A percentile compares a stretch with the other conserved stretches of the same genome.
Conservation (phyloP, 495 filamentous ascomycete genomes). For the Hyaloscypha bicolor region DNA sequence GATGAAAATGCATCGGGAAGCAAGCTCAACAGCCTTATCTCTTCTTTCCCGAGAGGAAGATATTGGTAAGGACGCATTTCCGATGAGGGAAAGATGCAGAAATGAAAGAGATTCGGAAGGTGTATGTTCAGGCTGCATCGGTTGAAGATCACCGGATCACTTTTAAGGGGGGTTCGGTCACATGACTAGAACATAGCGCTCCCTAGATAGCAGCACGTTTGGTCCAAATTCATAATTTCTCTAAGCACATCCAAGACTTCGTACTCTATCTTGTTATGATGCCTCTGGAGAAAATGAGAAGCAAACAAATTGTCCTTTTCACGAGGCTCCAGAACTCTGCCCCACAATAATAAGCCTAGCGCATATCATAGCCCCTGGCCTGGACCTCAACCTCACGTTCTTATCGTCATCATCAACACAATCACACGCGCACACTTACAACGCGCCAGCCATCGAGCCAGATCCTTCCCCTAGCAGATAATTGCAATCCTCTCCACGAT, state of each 20-base stretch:
- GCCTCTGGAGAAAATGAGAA: not conserved
- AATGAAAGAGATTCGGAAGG: no score
- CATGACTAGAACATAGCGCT: no score
- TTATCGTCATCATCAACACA: not conserved
- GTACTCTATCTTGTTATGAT: not conserved
- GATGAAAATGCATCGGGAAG: no score
- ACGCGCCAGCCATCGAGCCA: not conserved
- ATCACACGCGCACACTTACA: not conserved
- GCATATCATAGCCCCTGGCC: not conserved
- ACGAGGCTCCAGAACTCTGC: not conserved
- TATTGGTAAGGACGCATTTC: no score
- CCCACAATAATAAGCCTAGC: not conserved
- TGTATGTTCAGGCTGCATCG: no score
- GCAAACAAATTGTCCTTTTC: not conserved
- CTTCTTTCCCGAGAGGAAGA: no score
- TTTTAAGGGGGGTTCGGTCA: no score
- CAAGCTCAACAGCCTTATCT: no score
- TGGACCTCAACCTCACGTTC: not conserved
- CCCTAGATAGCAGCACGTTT: no score
- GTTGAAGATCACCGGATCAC: no score
- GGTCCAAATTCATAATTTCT: no score
- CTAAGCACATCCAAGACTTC: not conserved
- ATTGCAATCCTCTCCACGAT: not conserved
- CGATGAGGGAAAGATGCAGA: no score
- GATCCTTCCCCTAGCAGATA: not conserved